A percentile compares a stretch with the other conserved stretches of the same genome.
Conservation (phyloP, 306 rosid species). For the Dalbergia oliveri region DNA sequence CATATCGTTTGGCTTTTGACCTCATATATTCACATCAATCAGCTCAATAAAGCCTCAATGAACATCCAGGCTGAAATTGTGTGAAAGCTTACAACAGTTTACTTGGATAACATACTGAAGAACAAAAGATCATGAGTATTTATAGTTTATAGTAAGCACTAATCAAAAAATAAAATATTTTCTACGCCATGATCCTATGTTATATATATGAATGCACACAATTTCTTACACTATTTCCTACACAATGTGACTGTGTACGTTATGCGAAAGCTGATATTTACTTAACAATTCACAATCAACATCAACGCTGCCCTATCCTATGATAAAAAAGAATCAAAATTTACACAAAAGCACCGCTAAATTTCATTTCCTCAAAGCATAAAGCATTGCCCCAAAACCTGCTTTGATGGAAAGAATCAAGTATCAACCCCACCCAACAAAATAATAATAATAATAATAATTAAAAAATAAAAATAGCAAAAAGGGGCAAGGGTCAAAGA, state of each 20-base stretch:
- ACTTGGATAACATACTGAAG: conserved; percentile 13
- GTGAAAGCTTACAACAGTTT: background rate
- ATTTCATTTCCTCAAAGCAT: background rate
- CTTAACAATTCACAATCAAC: background rate
- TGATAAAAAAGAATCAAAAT: background rate
- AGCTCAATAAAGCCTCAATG: background rate
- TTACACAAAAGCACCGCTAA: background rate
- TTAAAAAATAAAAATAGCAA: background rate
- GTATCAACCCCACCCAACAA: background rate
- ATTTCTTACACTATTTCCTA: background rate
- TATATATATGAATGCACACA: background rate
- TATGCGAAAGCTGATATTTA: conserved; percentile 8
- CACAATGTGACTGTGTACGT: background rate
- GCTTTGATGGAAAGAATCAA: conserved; percentile 5
- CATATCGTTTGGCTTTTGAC: background rate
- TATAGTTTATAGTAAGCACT: background rate
- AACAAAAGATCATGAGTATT: background rate
- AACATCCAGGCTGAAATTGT: conserved; percentile 9
- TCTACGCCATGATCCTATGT: background rate
- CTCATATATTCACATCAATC: background rate
- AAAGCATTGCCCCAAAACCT: background rate
- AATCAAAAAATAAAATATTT: background rate
- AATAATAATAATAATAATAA: no score
- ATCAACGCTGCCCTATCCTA: background rate
- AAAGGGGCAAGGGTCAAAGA: background rate